Evolutionary conservation across 2,329 filamentous ascomycete genomes (phyloP).

Genomic region (Aureobasidium sp.): DNA sequence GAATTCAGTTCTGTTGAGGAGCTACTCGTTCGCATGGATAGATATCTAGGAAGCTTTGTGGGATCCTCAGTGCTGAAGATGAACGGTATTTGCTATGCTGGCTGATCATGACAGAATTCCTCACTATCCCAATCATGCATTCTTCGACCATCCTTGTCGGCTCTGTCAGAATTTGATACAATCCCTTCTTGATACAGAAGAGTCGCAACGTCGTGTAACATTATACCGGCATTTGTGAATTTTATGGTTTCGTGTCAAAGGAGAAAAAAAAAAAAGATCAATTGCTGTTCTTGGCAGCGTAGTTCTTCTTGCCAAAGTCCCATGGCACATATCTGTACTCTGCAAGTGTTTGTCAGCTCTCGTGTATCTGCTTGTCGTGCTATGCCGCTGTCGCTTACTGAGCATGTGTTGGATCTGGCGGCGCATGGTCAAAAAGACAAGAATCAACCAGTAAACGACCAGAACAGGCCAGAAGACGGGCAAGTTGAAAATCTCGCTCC

Average conservation of each 20-base stretch:
- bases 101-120: no score
- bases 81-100: no score
- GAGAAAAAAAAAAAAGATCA: no score
- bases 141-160: no score
- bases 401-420: conserved; percentile 99
- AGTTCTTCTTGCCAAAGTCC: conserved; percentile 36
- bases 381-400: conserved; percentile 70
- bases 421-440: conserved; percentile 95
- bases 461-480: conserved; percentile 98
- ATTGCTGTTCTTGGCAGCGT: conserved; percentile 25
- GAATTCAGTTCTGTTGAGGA: no score
- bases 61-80: no score
- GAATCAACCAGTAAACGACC: conserved; percentile 97
- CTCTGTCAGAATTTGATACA: not conserved
- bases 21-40: no score
- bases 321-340: conserved; percentile 32
- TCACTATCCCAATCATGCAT: no score
- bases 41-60: no score
- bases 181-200: not conserved
- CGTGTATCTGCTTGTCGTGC: not conserved
- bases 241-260: no score
- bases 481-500: conserved; percentile 91
- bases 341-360: not conserved
- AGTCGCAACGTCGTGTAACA: conserved; percentile 1
- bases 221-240: not conserved